phyloP scores from a whole-genome alignment of 164 flowering plant genomes.

The Chimonanthus praecox region DNA sequence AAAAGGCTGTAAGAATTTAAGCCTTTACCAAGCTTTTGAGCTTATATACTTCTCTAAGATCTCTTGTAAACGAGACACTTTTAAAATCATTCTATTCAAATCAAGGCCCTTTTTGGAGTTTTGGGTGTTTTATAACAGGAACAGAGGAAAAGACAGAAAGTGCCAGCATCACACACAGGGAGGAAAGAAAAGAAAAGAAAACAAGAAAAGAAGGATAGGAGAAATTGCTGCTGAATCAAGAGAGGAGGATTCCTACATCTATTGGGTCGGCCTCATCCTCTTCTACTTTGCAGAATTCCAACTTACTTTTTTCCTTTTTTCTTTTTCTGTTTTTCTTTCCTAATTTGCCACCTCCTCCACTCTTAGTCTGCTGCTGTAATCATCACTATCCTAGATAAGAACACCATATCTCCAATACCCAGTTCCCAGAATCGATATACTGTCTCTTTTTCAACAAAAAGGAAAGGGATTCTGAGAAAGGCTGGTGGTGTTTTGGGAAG shows the following conservation, averaged over 20 bases:
- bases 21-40: conserved; percentile 38
- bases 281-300: conserved; percentile 27
- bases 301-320: conserved; percentile 14
- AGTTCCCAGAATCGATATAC: conserved; percentile 12
- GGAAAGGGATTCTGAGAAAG: conserved; percentile 9
- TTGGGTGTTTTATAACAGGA: conserved; percentile 58
- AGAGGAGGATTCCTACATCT: conserved; percentile 23
- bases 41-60: conserved; percentile 16
- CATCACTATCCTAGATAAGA: conserved; percentile 29
- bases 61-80: not conserved
- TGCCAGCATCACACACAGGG: conserved; percentile 25
- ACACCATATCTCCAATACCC: conserved; percentile 19
- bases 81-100: conserved; percentile 31
- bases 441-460: conserved; percentile 15
- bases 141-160: conserved; percentile 63
- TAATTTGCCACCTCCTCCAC: conserved; percentile 23
- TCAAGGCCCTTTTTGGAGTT: conserved; percentile 44
- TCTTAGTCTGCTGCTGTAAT: conserved; percentile 37
- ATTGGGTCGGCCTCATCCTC: conserved; percentile 23
- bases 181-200: not conserved
- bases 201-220: not conserved
- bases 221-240: conserved; percentile 17
- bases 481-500: not conserved
- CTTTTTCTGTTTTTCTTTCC: conserved; percentile 9
- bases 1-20: not conserved